A percentile compares a stretch with the other conserved stretches of the same genome.
Evolutionary conservation across 1,139 yeast species (phyloP).

Genomic region (Sugiyamaella paludigena): DNA sequence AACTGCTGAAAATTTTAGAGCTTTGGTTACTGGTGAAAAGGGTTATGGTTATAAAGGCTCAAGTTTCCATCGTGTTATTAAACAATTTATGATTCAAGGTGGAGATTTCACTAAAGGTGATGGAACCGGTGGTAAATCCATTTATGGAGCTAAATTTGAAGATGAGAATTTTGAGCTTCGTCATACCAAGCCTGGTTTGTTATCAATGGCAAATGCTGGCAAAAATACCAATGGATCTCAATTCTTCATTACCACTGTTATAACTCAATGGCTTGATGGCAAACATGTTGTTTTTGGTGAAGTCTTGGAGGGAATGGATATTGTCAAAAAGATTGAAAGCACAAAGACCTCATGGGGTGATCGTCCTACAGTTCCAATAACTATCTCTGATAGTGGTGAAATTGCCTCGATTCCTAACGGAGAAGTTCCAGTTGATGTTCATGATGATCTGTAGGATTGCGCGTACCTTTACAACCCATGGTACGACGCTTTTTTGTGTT

Average conservation of each 20-base stretch:
- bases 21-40: slow-evolving; percentile 74
- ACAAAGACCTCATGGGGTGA: slow-evolving; percentile 74
- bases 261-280: slow-evolving; percentile 90
- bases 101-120: slow-evolving; percentile 92
- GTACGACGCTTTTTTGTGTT: slow-evolving; percentile 12
- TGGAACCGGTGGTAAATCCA: slow-evolving; percentile 95
- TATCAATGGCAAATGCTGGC: slow-evolving; percentile 97
- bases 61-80: slow-evolving; percentile 90
- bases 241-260: slow-evolving; percentile 90
- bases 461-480: slow-evolving; percentile 14
- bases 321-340: slow-evolving; percentile 73
- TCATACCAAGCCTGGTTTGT: slow-evolving; percentile 70
- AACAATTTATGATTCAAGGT: slow-evolving; percentile 94
- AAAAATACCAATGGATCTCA: slow-evolving; percentile 95
- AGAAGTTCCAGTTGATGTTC: slow-evolving; percentile 12
- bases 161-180: slow-evolving; percentile 84
- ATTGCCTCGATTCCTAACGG: slow-evolving; percentile 16
- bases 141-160: slow-evolving; percentile 82
- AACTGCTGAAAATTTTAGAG: slow-evolving; percentile 77
- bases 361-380: slow-evolving; percentile 62
- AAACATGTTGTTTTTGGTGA: slow-evolving; percentile 96
- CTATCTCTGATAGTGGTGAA: slow-evolving; percentile 79
- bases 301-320: slow-evolving; percentile 80
- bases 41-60: slow-evolving; percentile 83
- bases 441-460: slow-evolving; percentile 16